These are phyloP conservation scores for Tetrapisispora fleetii DNA, from an alignment of 805 yeast species.

Conservation along the genomic window DNA sequence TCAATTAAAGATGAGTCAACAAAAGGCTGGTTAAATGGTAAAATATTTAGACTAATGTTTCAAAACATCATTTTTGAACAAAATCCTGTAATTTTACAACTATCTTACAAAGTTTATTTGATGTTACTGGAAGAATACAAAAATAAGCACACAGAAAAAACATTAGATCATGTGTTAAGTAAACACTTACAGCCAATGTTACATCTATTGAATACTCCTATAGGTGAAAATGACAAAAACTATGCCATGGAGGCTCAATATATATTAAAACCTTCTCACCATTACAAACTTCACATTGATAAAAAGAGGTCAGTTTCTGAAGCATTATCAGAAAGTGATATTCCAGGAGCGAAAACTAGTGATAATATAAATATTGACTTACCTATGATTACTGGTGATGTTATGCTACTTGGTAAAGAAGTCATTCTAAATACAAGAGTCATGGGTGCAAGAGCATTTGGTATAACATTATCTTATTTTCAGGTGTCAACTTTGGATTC, in stretches of 20 bases:
- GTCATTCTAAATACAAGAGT: slow-evolving; percentile 66
- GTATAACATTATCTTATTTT: slow-evolving; percentile 48
- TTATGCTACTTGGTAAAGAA: slow-evolving; percentile 70
- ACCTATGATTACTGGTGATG: slow-evolving; percentile 86
- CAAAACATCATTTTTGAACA: slow-evolving; percentile 89
- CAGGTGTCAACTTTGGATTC: slow-evolving; percentile 32
- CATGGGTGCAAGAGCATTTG: slow-evolving; percentile 67
- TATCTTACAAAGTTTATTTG: slow-evolving; percentile 55
- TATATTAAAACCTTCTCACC: slow-evolving; percentile 63
- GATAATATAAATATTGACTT: slow-evolving; percentile 81
- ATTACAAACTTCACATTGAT: slow-evolving; percentile 27
- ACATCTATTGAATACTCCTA: slow-evolving; percentile 78
- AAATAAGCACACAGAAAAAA: slow-evolving; percentile 27
- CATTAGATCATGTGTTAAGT: slow-evolving; percentile 44
- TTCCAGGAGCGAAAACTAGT: slow-evolving; percentile 43
- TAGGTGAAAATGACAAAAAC: slow-evolving; percentile 83
- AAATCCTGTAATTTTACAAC: slow-evolving; percentile 55
- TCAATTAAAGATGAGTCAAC: slow-evolving; percentile 41
- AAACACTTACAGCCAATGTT: slow-evolving; percentile 52
- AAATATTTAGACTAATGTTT: slow-evolving; percentile 61
- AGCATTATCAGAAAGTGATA: slow-evolving; percentile 24
- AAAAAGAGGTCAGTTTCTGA: slow-evolving; percentile 26
- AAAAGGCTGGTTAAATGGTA: slow-evolving; percentile 70
- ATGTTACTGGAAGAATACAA: slow-evolving; percentile 42
- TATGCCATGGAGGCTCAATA: slow-evolving; percentile 72